Conservation (phyloP, 257 asterid species). For the Ballota nigra region DNA sequence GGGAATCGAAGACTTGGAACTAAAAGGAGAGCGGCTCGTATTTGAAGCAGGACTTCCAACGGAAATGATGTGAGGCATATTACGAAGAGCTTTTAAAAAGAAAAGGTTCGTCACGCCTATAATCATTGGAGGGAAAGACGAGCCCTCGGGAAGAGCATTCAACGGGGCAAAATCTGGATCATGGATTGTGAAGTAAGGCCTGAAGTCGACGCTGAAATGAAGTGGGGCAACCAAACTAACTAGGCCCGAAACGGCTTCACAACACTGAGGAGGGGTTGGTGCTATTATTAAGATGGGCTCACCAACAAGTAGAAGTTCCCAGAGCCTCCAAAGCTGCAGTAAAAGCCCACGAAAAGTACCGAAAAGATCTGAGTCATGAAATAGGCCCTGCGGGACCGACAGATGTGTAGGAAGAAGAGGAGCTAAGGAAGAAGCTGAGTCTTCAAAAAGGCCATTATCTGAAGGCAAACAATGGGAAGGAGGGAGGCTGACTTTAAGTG, state of each 20-base stretch:
- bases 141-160: conserved; percentile 68
- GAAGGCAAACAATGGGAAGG: conserved; percentile 94
- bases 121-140: conserved; percentile 79
- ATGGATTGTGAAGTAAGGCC: conserved; percentile 96
- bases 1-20: conserved; percentile 46
- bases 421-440: conserved; percentile 86
- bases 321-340: conserved; percentile 94
- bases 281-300: conserved; percentile 93
- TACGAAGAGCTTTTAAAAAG: conserved; percentile 84
- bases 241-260: conserved; percentile 91
- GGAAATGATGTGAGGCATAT: conserved; percentile 86
- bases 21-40: conserved; percentile 47
- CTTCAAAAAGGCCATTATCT: conserved; percentile 76
- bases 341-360: conserved; percentile 81
- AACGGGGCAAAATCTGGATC: conserved; percentile 81
- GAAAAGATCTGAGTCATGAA: conserved; percentile 95
- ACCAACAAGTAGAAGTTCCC: conserved; percentile 91
- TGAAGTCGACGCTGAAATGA: conserved; percentile 79
- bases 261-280: conserved; percentile 92
- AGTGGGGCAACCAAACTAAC: conserved; percentile 97
- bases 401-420: conserved; percentile 88
- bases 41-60: conserved; percentile 81
- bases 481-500: conserved; percentile 82
- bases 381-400: conserved; percentile 87
- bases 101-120: conserved; percentile 96